Conservation (phyloP, 2,329 filamentous ascomycete genomes). For the Tolypocladium paradoxum region DNA sequence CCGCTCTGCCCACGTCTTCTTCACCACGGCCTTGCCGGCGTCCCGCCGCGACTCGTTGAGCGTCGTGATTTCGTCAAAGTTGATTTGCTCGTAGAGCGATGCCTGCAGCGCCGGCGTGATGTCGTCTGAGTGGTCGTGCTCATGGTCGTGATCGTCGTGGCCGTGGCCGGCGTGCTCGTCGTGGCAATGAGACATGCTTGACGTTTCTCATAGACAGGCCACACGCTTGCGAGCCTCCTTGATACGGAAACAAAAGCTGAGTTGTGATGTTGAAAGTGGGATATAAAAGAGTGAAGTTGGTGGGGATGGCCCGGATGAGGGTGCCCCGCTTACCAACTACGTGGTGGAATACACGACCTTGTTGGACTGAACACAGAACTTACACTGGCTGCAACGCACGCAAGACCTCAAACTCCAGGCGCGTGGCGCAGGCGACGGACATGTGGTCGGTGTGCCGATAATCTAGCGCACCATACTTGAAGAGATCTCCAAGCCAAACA, state of each 20-base stretch:
- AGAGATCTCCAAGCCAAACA: too few species aligned
- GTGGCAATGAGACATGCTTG: conserved; percentile 35
- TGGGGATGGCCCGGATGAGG: neutral
- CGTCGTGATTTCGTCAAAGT: conserved; percentile 75
- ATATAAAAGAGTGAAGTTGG: neutral
- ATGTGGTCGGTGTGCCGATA: too few species aligned
- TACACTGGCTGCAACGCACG: neutral
- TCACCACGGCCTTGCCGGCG: conserved; percentile 63
- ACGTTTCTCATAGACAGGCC: neutral
- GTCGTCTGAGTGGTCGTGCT: conserved; percentile 85
- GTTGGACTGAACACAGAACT: neutral
- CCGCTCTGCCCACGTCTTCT: conserved; percentile 86
- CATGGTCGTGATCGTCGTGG: conserved; percentile 42
- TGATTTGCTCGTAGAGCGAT: conserved; percentile 84
- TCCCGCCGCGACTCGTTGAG: conserved; percentile 67
- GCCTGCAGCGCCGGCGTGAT: conserved; percentile 83
- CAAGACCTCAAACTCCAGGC: neutral
- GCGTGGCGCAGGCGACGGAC: too few species aligned
- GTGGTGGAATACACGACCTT: neutral
- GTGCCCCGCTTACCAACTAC: conserved; percentile 1
- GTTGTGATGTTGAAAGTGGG: neutral
- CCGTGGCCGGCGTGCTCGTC: conserved; percentile 40
- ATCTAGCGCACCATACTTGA: too few species aligned
- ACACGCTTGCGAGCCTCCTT: neutral
- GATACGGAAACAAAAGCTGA: neutral